Base-by-base conservation (phyloP, 176 grass and related monocot genomes). In the Carex scoparia region DNA sequence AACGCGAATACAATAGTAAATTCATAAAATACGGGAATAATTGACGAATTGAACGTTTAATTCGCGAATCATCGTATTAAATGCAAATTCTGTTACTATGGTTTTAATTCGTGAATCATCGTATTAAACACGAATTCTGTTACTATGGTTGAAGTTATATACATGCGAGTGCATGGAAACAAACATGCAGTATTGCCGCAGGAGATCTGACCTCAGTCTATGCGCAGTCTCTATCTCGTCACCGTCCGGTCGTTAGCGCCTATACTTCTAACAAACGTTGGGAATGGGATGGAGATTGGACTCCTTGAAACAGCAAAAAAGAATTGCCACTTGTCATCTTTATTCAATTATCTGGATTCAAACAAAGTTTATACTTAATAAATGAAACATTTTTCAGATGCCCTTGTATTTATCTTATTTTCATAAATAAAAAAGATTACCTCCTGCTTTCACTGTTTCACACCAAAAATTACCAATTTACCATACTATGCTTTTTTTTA, bases 221-320 rank as follows among this genome's bases (percentile, higher is more conserved):
- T 54, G 46, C 72, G 33, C 49, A 56, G 73, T 77, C 73, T 77
- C 73, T 56, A 78, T 78, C 73, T 56, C 28, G 73, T 13, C 19
- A 81, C 58, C 79, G 79, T 81, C 79, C 57, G 79, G 35, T 81
- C 79, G 79, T 81, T 81, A 46, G 18, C 61, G 38, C 31, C 44
- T 2, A 81, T 38, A 18, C 58, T 81, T 81, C 79, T 23, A 81
- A 64, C 79, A 38, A 81, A 64, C 79, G 32, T 16, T 81, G 18
- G 38, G 7, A 46, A 8, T 49, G 48, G 68, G 16, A 62, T 63
- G 10, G 31, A 81, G 68, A 8, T 42, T 63, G 10, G 31, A 81
- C 31, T 59, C 53, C 11, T 35, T 18, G 30, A 18, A 35, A 60
- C 14, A 53, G 3, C 10, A 61, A 80, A 78, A 80, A 66, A 83